phyloP scores from a whole-genome alignment of 768 basidiomycete genomes.

The Leucogyrophana mollusca region DNA sequence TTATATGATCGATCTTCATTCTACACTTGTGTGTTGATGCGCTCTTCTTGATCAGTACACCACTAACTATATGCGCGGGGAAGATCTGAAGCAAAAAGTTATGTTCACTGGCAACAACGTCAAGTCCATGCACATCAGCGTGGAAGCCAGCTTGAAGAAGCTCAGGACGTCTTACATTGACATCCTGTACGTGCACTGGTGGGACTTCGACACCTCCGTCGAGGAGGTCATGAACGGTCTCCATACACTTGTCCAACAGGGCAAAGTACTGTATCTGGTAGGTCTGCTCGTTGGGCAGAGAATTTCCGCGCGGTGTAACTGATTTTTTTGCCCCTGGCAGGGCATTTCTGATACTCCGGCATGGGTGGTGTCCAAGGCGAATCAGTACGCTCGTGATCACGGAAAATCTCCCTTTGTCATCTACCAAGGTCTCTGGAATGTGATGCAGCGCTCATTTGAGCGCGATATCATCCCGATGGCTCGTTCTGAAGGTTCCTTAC shows the following conservation, averaged over 20 bases:
- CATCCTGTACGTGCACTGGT: constrained; percentile 55
- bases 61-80: constrained; percentile 11
- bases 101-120: constrained; percentile 37
- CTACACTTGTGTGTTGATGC: neutral
- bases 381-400: constrained; percentile 36
- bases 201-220: constrained; percentile 46
- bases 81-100: constrained; percentile 14
- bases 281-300: neutral
- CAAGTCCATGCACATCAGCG: constrained; percentile 38
- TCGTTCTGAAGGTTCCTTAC: constrained; percentile 5
- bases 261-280: constrained; percentile 45
- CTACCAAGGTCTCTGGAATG: constrained; percentile 38
- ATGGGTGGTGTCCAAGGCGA: constrained; percentile 35
- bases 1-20: neutral
- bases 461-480: constrained; percentile 48
- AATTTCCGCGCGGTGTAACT: neutral
- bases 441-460: constrained; percentile 35
- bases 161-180: constrained; percentile 61
- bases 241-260: constrained; percentile 39
- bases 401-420: constrained; percentile 41
- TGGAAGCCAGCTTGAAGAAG: constrained; percentile 44
- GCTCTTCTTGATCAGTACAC: constrained; percentile 9
- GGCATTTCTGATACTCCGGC: constrained; percentile 32
- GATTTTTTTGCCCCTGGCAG: constrained; percentile 9
- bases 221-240: constrained; percentile 47